A percentile compares a stretch with the other conserved stretches of the same genome.
These are phyloP conservation scores for Grammothele lineata DNA, from an alignment of 768 basidiomycete species.

Conservation along the genomic window DNA sequence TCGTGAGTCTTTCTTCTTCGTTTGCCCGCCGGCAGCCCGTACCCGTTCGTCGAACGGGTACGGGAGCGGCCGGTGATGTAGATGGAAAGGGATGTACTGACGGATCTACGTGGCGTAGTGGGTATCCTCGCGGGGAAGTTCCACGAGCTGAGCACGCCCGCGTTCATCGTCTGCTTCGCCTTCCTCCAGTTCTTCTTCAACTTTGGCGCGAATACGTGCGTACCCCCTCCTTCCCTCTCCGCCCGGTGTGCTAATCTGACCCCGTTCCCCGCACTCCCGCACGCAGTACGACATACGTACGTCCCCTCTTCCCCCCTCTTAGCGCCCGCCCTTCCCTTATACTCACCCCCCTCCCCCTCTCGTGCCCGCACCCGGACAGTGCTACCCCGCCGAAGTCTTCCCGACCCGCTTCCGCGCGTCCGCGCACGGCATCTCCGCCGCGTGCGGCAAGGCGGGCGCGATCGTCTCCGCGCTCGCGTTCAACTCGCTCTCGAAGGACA, in stretches of 20 bases:
- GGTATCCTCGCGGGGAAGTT: conserved; percentile 68
- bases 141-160: conserved; percentile 45
- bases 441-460: conserved; percentile 69
- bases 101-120: conserved; percentile 32
- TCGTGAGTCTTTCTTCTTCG: conserved; percentile 33
- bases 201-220: conserved; percentile 70
- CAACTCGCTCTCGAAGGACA: conserved; percentile 53
- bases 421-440: conserved; percentile 75
- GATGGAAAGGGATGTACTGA: no score
- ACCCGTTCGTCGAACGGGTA: no score
- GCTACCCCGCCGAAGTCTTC: conserved; percentile 77
- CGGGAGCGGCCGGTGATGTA: no score
- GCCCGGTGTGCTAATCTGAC: background rate
- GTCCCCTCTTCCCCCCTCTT: conserved; percentile 2
- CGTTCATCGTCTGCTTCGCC: conserved; percentile 71
- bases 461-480: conserved; percentile 75
- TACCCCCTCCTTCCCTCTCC: conserved; percentile 1
- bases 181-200: conserved; percentile 81
- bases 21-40: no score
- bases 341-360: background rate
- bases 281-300: conserved; percentile 20
- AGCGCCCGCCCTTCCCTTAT: no score
- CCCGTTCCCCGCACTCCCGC: background rate
- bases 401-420: conserved; percentile 71
- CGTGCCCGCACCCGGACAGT: conserved; percentile 29